Percentiles rank a stretch among this genome's conserved stretches.
Evolutionary conservation across 192 early-diverging fungal genomes (phyloP).

Genomic region (Obelidium mucronatum): DNA sequence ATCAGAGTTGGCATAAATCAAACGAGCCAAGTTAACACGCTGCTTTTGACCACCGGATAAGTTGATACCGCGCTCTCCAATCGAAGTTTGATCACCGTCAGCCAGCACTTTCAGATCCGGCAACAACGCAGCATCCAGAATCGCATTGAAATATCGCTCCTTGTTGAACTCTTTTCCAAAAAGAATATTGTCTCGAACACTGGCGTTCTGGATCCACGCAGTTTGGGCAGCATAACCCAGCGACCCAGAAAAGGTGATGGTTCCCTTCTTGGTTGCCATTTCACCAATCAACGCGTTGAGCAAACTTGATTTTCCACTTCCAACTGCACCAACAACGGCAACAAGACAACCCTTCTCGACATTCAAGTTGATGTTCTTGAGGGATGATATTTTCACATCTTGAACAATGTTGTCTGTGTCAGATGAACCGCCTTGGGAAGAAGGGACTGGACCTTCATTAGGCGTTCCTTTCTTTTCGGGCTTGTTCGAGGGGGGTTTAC

Average conservation of each 20-base stretch:
- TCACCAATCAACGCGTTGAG: slow-evolving; percentile 85
- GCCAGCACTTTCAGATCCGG: slow-evolving; percentile 72
- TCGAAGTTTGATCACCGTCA: slow-evolving; percentile 69
- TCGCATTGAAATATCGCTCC: slow-evolving; percentile 66
- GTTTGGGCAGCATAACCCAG: slow-evolving; percentile 83
- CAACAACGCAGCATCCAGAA: slow-evolving; percentile 75
- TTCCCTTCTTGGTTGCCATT: slow-evolving; percentile 67
- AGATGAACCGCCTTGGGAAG: background rate
- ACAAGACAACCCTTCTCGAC: slow-evolving; percentile 67
- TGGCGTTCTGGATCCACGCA: slow-evolving; percentile 88
- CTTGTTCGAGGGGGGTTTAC: background rate
- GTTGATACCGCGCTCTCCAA: slow-evolving; percentile 64
- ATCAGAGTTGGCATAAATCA: slow-evolving; percentile 77
- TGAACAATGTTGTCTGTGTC: background rate
- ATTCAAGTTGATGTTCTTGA: slow-evolving; percentile 56
- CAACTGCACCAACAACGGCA: slow-evolving; percentile 84
- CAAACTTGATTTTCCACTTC: slow-evolving; percentile 86
- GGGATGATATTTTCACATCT: slow-evolving; percentile 20
- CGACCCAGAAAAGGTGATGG: slow-evolving; percentile 65
- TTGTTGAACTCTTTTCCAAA: slow-evolving; percentile 72
- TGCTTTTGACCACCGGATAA: slow-evolving; percentile 82
- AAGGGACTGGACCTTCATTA: background rate
- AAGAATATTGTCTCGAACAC: slow-evolving; percentile 69
- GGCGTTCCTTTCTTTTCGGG: too few species aligned
- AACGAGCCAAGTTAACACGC: slow-evolving; percentile 81